Base-by-base conservation (phyloP, 2,329 filamentous ascomycete species). In the Neofusicoccum ribis region DNA sequence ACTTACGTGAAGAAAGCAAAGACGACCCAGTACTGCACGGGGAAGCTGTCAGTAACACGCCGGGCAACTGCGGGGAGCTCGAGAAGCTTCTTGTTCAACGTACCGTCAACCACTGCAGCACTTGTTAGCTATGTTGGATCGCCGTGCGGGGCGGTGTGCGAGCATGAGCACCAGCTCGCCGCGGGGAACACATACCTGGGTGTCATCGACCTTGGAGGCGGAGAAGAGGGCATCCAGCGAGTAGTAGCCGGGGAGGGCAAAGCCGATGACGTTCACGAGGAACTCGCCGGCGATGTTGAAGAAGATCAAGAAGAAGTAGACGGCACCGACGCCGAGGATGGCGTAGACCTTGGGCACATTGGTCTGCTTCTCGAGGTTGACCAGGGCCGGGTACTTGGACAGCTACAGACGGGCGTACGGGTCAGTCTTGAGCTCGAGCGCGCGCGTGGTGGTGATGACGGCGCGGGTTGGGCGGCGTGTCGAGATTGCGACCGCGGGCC, bases 231-330 rank as follows among this genome's bases (percentile, higher is more conserved):
- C 91, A 71, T 86, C 82, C 65, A 95, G 82, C 41, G 91, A 94
- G 81, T 94, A 96, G 85, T 95, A 95, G 67, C 88, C 89, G 31
- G 92, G 92, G 68, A 96, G 86, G 72, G 91, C 81, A 77, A 95
- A 95, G 68, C 92, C 92, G 71, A 91, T 91, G 70, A 93, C 81
- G 83, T 96, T 96, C 81, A 92, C 93, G 72, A 96, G 84, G 75
- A 95, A 90, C 81, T 93, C 91, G 72, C 92, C 91, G 69, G 90
- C 92, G 70, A 95, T 90, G 86, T 96, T 96, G 85, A 96, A 93
- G 83, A 95, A 88, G 81, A 95, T 91, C 72, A 95, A 87, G 84
- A 94, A 92, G 83, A 95, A 92, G 85, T 96, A 96, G 70, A 93
- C 86, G 60, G 88, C 88, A 67, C 80, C 89, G 66, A 92, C 76